Percentiles rank a stretch among this genome's conserved stretches.
Conservation (phyloP, 2,329 filamentous ascomycete genomes). For the Rhynchosporium graminicola region DNA sequence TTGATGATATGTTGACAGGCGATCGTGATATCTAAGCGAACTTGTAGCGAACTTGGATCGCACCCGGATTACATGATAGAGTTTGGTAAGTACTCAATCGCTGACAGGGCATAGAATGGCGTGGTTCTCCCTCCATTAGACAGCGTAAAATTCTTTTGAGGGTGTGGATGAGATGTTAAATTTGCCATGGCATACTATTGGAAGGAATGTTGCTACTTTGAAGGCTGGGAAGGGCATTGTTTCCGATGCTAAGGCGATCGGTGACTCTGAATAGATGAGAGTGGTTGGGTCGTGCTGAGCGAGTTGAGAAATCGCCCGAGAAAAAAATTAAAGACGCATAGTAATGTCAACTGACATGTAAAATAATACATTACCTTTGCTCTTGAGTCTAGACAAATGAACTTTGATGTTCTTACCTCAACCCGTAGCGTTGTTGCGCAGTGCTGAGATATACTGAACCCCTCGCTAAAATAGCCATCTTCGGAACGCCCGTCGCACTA, state of each 20-base stretch:
- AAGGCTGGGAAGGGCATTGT: constrained; percentile 51
- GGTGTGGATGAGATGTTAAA: constrained; percentile 72
- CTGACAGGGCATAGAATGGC: constrained; percentile 48
- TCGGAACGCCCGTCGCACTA: not conserved
- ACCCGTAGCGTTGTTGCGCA: too few species aligned
- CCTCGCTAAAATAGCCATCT: not conserved
- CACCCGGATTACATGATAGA: too few species aligned
- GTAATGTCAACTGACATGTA: not conserved
- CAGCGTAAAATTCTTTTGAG: constrained; percentile 64
- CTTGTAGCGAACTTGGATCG: too few species aligned
- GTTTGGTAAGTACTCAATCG: too few species aligned
- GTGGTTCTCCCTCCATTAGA: constrained; percentile 73
- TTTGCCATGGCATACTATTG: constrained; percentile 75
- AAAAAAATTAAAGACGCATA: constrained; percentile 37
- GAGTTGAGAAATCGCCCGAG: constrained; percentile 24
- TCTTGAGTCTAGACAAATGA: too few species aligned
- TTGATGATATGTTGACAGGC: constrained; percentile 13
- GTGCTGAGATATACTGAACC: not conserved
- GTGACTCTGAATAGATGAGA: constrained; percentile 44
- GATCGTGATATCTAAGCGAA: not conserved
- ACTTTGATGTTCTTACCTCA: too few species aligned
- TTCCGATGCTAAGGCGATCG: constrained; percentile 45
- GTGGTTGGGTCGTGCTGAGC: constrained; percentile 34
- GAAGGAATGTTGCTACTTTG: constrained; percentile 46
- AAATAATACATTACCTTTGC: too few species aligned